phyloP scores from a whole-genome alignment of 805 yeast genomes.

The Starmerella lactis-condensi region DNA sequence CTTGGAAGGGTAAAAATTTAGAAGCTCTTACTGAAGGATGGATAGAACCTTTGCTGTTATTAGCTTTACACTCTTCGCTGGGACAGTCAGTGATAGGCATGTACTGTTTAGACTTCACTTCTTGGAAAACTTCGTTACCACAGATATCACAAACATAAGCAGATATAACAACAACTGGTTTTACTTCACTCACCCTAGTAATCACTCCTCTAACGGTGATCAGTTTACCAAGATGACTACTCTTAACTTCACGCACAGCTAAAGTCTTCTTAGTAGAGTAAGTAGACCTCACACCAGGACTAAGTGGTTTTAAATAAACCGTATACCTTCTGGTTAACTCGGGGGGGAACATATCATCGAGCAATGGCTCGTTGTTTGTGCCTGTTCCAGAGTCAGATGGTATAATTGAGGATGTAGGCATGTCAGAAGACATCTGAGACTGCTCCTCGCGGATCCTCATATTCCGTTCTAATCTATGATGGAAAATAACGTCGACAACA shows the following conservation, averaged over 20 bases:
- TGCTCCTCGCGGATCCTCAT: constrained; percentile 49
- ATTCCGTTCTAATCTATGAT: constrained; percentile 75
- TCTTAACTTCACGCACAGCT: constrained; percentile 80
- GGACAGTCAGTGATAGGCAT: constrained; percentile 80
- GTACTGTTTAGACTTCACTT: constrained; percentile 66
- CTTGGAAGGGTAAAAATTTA: constrained; percentile 87
- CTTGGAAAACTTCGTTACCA: constrained; percentile 93
- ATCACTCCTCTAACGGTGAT: constrained; percentile 88
- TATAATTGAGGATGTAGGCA: constrained; percentile 5
- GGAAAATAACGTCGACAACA: constrained; percentile 79
- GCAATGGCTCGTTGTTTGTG: constrained; percentile 13
- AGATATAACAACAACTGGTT: constrained; percentile 74
- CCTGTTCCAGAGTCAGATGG: constrained; percentile 19
- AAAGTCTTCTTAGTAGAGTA: constrained; percentile 31
- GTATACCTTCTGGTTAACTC: constrained; percentile 71
- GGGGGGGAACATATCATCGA: constrained; percentile 52
- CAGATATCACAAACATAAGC: constrained; percentile 97
- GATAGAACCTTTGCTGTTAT: constrained; percentile 71
- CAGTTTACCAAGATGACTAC: constrained; percentile 62
- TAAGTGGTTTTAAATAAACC: constrained; percentile 68
- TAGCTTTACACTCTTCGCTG: constrained; percentile 56
- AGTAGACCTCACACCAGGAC: constrained; percentile 21
- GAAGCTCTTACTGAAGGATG: constrained; percentile 91
- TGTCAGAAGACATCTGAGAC: constrained; percentile 26
- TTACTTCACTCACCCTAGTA: constrained; percentile 89